A percentile compares a stretch with the other conserved stretches of the same genome.
phyloP scores from a whole-genome alignment of 345 rosid species.

The Atalantia buxifolia region DNA sequence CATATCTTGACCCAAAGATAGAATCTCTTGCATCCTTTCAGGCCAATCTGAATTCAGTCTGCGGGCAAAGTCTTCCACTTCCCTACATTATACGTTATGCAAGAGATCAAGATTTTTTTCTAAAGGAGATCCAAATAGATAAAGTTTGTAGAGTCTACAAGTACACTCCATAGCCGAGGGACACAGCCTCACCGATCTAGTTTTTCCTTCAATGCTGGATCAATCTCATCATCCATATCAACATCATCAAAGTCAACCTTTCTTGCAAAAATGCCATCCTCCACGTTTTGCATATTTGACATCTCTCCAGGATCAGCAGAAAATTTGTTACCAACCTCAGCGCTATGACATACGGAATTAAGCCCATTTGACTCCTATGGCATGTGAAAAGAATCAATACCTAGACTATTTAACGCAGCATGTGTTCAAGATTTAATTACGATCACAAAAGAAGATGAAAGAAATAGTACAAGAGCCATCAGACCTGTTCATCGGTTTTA shows the following conservation, averaged over 20 bases:
- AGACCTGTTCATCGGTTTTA: constrained; percentile 46
- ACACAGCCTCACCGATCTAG: constrained; percentile 62
- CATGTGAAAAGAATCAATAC: constrained; percentile 17
- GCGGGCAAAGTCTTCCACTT: constrained; percentile 90
- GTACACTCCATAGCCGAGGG: not conserved
- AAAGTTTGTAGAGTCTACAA: not conserved
- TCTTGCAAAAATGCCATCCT: constrained; percentile 35
- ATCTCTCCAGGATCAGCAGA: constrained; percentile 35
- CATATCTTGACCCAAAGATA: constrained; percentile 55
- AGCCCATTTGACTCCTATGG: constrained; percentile 45
- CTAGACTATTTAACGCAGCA: constrained; percentile 1
- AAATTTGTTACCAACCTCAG: constrained; percentile 33
- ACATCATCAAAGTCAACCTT: constrained; percentile 57
- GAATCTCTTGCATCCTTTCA: constrained; percentile 68
- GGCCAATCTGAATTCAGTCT: constrained; percentile 87
- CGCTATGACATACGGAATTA: constrained; percentile 27
- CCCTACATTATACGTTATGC: constrained; percentile 33
- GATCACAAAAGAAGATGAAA: constrained; percentile 3
- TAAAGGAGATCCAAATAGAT: no score
- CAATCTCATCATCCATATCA: constrained; percentile 72
- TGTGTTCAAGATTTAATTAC: not conserved
- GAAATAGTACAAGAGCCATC: constrained; percentile 7
- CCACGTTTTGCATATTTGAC: constrained; percentile 34
- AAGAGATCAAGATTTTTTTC: not conserved
- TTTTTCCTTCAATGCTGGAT: constrained; percentile 78